Percentiles rank a stretch among this genome's conserved stretches.
Conservation (phyloP, 305 asterid species). For the Fraxinus nigra region DNA sequence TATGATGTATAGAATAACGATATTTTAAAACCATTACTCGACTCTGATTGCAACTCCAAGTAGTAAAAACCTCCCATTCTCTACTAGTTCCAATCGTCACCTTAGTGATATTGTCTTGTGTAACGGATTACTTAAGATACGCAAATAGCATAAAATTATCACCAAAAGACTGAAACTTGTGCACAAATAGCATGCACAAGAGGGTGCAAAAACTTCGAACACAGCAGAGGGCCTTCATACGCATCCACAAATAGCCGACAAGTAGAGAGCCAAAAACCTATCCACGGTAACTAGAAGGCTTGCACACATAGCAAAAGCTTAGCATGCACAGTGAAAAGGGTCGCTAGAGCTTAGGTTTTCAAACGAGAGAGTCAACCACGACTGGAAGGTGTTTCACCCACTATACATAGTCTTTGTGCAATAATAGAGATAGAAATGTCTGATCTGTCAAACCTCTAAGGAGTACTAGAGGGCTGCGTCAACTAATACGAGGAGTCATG, state of each 20-base stretch:
- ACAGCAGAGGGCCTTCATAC: not conserved
- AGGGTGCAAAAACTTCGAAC: not conserved
- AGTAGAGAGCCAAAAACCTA: not conserved
- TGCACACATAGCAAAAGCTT: not conserved
- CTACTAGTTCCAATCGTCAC: not conserved
- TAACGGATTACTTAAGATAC: not conserved
- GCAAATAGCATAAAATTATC: not conserved
- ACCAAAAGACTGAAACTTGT: not conserved
- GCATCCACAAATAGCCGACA: not conserved
- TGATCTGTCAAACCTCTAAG: not conserved
- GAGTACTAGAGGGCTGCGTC: not conserved
- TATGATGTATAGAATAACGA: not conserved
- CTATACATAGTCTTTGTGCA: not conserved
- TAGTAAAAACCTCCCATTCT: not conserved
- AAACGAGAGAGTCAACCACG: not conserved
- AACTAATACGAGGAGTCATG: not conserved
- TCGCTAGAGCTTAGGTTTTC: not conserved
- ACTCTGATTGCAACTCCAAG: not conserved
- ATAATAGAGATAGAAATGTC: not conserved
- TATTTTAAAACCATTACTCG: not conserved
- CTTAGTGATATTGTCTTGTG: not conserved
- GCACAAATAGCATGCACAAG: not conserved
- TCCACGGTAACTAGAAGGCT: not conserved
- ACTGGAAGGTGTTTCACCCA: not conserved
- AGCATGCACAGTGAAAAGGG: not conserved